Percentiles rank a stretch among this genome's conserved stretches.
phyloP scores from a whole-genome alignment of 2,329 filamentous ascomycete genomes.

The Phialophora expanda region DNA sequence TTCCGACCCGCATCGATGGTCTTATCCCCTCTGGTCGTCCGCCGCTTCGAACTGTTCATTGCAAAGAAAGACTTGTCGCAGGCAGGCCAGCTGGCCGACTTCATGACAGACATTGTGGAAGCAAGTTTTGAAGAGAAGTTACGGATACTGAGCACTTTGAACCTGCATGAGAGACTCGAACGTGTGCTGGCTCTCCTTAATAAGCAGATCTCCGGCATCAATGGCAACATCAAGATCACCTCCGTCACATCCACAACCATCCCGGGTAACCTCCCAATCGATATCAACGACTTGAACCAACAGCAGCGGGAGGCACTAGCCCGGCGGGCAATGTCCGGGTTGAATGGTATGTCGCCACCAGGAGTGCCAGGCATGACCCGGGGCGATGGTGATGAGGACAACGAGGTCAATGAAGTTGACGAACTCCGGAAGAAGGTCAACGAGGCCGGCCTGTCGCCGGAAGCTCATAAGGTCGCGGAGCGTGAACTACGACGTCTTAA shows the following conservation, averaged over 20 bases:
- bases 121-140: conserved; percentile 90
- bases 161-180: conserved; percentile 76
- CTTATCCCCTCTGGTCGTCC: conserved; percentile 82
- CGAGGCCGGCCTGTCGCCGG: conserved; percentile 77
- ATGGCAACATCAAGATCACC: conserved; percentile 85
- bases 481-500: conserved; percentile 84
- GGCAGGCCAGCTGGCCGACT: conserved; percentile 86
- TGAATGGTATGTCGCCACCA: conserved; percentile 50
- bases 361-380: conserved; percentile 54
- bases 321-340: conserved; percentile 50
- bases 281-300: conserved; percentile 58
- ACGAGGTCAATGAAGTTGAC: conserved; percentile 86
- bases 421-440: conserved; percentile 88
- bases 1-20: conserved; percentile 71
- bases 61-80: conserved; percentile 79
- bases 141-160: conserved; percentile 78
- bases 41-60: conserved; percentile 86
- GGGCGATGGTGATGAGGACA: conserved; percentile 65
- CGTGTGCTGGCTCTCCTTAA: conserved; percentile 83
- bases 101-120: conserved; percentile 93
- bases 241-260: conserved; percentile 71
- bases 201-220: conserved; percentile 80
- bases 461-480: conserved; percentile 88
- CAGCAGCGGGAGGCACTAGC: conserved; percentile 53
- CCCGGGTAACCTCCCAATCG: conserved; percentile 64